Base-by-base conservation (phyloP, 1,284 basidiomycete species). In the Ustilago curta region DNA sequence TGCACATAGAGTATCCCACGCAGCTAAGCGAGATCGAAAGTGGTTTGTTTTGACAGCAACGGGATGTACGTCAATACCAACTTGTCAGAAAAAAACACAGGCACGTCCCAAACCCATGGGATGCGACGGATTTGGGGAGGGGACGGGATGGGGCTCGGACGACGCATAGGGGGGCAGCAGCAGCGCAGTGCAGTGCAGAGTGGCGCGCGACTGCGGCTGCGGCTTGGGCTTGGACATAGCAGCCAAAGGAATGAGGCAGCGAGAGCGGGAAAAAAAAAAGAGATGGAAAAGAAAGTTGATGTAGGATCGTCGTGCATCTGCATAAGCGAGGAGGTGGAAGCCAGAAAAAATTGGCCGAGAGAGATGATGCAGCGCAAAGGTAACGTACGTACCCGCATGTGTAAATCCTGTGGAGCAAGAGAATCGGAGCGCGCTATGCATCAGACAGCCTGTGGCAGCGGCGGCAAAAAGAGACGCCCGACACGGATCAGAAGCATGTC, bases 331-430 rank as follows among this genome's bases (percentile, higher is more conserved):
- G 27, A 35, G 39, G 48, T 14, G 37, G 44, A 25, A 14, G 31
- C n/a, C n/a, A n/a, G n/a, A n/a, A n/a, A n/a, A n/a, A 37, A 43
- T 3, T 37, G 35, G 35, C 35, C 35, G 35, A 16, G 2, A 12
- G 48, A 50, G 45, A 35, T 70, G 60, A 70, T 59, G 67, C 67
- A 64, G 52, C 67, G 51, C 61, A 69, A 51, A 44, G 53, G 60
- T 43, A 51, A 44, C 49, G 60, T 43, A 57, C 42, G 66, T 56
- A 56, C 23, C 23, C 5, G 21, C 35, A 47, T 14, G 16, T 29
- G 31, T 39, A 40, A 23, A 48, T 25, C 32, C 32, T 29, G 12
- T 25, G 42, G 37, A 43, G 9, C n/a, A 19, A n/a, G n/a, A n/a
- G 47, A 48, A 50, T 48, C 29, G 52, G 53, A 57, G 60, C 29